phyloP scores from a whole-genome alignment of 306 rosid genomes.

The Leucaena leucocephala region DNA sequence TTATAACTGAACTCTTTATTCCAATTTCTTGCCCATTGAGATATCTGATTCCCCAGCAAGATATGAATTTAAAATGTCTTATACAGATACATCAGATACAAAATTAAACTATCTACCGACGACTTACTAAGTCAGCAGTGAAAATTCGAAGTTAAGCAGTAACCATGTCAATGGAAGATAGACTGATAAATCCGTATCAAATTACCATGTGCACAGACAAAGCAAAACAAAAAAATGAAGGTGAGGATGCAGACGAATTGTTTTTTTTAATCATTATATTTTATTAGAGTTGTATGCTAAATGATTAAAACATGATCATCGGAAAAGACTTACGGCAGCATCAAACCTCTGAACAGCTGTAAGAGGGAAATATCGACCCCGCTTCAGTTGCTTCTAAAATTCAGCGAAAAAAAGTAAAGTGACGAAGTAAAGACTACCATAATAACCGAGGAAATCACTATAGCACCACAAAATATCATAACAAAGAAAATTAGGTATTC shows the following conservation, averaged over 20 bases:
- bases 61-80: slow-evolving; percentile 1
- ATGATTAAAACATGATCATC: slow-evolving; percentile 24
- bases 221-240: not conserved
- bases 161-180: not conserved
- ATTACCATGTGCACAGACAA: slow-evolving; percentile 18
- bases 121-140: not conserved
- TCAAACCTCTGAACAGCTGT: slow-evolving; percentile 94
- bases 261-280: not conserved
- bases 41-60: slow-evolving; percentile 3
- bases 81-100: slow-evolving; percentile 16
- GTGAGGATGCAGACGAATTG: not conserved
- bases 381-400: slow-evolving; percentile 66
- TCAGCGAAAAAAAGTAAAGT: slow-evolving; percentile 34
- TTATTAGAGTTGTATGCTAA: slow-evolving; percentile 1
- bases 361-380: slow-evolving; percentile 84
- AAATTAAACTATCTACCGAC: not conserved
- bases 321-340: slow-evolving; percentile 72
- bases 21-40: not conserved
- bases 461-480: too few relatives aligned
- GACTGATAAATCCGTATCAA: not conserved
- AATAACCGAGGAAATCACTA: too few relatives aligned
- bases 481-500: too few relatives aligned
- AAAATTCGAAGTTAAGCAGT: not conserved
- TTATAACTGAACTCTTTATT: not conserved
- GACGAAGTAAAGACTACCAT: too few relatives aligned